phyloP scores from a whole-genome alignment of 345 rosid genomes.

The Microthlaspi erraticum region DNA sequence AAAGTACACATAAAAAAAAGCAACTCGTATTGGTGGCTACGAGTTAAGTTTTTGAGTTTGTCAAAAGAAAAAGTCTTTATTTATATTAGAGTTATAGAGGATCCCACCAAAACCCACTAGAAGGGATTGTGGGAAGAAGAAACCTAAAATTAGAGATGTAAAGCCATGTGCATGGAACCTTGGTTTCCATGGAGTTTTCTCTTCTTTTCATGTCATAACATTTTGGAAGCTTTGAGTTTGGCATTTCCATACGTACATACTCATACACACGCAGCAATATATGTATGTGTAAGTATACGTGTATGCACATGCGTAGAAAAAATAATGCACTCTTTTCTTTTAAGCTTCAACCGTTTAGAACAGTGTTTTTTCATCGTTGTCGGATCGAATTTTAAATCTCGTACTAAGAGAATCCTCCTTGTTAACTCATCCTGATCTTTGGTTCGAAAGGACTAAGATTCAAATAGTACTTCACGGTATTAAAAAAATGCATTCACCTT shows the following conservation, averaged over 20 bases:
- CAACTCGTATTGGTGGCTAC: conserved; percentile 38
- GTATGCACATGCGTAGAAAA: not conserved
- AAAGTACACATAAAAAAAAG: conserved; percentile 33
- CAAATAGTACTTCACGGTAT: conserved; percentile 1
- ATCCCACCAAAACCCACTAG: conserved; percentile 48
- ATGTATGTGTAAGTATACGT: not conserved
- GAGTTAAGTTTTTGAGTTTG: conserved; percentile 33
- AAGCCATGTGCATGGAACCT: conserved; percentile 70
- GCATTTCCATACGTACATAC: conserved; percentile 41
- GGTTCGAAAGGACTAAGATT: conserved; percentile 1
- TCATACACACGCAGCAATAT: conserved; percentile 6
- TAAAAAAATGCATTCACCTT: conserved; percentile 22
- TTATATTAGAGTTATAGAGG: conserved; percentile 17
- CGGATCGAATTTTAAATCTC: not conserved
- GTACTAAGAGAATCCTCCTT: not conserved
- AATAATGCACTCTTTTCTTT: not conserved
- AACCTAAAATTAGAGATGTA: conserved; percentile 51
- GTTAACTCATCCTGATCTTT: conserved; percentile 17
- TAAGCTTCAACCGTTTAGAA: conserved; percentile 1
- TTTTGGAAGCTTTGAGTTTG: conserved; percentile 60
- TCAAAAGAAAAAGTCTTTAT: conserved; percentile 14
- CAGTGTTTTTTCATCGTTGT: conserved; percentile 11
- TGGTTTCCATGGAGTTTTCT: conserved; percentile 60
- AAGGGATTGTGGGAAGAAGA: conserved; percentile 34
- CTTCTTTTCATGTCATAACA: conserved; percentile 63